Evolutionary conservation across 108 stramenopile genomes (phyloP), one percentile per base, ranked within the genome.

Genomic region (Nitzschia putrida): DNA sequence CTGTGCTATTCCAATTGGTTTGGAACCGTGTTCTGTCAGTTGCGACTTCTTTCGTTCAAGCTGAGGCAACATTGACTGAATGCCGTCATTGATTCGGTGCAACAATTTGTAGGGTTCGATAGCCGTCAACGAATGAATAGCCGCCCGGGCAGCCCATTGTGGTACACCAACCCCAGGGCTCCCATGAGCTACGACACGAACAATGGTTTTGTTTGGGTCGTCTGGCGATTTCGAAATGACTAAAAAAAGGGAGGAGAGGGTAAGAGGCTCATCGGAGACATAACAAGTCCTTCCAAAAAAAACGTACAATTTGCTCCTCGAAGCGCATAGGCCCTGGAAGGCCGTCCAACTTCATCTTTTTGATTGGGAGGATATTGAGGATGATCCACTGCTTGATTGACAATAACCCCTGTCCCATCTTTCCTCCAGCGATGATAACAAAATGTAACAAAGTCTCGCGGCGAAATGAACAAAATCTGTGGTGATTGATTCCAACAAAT

Each of bases 71-170:
- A 53, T 54, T 10, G 53, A 24, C 25, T 66, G 5, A 0, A 82
- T 73, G 51, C 57, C 45, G 40, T 77, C 51, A 47, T 86, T 80
- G 53, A 86, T 86, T 69, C 66, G 79, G 64, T 88, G 74, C 74
- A 88, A 85, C 26, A 94, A 61, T 74, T 91, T 94, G 80, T 90
- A 94, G 45, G 93, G 93, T 76, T 94, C 93, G 34, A 91, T 83
- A 37, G 85, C 88, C 41, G 88, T 90, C 49, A 90, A 64, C 3
- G 86, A 85, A 61, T 85, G 83, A 20, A 94, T 86, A 29, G 93
- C 93, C 3, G 89, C 86, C 60, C 82, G 87, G 54, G 81, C 75
- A n/a, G 88, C 92, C 90, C 83, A 77, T 40, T 58, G 39, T 22
- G 73, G 81, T 16, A 83, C 52, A 13, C 59, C 57, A 22, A 52